Evolutionary conservation across 78 protist genomes (phyloP).

Genomic region (Isochrysis galbana): DNA sequence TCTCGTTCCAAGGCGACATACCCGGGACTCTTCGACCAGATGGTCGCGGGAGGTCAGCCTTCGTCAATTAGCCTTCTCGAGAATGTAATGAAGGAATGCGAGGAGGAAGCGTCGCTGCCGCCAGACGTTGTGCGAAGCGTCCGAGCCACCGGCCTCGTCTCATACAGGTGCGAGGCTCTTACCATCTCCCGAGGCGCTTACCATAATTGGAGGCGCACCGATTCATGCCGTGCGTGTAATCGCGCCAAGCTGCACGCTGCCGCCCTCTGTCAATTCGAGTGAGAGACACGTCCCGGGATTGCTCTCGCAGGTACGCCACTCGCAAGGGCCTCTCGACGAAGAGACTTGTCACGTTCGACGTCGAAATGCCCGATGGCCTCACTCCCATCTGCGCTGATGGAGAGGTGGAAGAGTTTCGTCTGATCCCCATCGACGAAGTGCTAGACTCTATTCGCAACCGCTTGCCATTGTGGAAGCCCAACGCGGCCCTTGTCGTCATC

Average conservation of each 20-base stretch:
- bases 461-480: conserved; percentile 18
- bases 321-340: neutral
- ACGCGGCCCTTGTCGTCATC: conserved; percentile 31
- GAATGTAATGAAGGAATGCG: conserved; percentile 3
- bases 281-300: too few relatives aligned
- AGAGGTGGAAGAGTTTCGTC: conserved; percentile 18
- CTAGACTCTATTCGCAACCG: neutral
- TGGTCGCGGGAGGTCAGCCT: conserved; percentile 33
- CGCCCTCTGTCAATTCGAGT: too few relatives aligned
- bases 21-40: conserved; percentile 28
- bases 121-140: neutral
- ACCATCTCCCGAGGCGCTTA: too few relatives aligned
- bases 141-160: neutral
- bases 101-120: conserved; percentile 24
- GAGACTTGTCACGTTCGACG: neutral
- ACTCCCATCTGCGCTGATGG: neutral
- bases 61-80: neutral
- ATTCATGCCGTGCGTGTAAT: too few relatives aligned
- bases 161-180: neutral
- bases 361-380: neutral
- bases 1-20: neutral
- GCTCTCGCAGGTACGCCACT: neutral
- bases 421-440: neutral
- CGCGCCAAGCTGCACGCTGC: too few relatives aligned
- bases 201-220: too few relatives aligned